Base-by-base conservation (phyloP, 78 protist species). In the Planoprotostelium fungivorum region DNA sequence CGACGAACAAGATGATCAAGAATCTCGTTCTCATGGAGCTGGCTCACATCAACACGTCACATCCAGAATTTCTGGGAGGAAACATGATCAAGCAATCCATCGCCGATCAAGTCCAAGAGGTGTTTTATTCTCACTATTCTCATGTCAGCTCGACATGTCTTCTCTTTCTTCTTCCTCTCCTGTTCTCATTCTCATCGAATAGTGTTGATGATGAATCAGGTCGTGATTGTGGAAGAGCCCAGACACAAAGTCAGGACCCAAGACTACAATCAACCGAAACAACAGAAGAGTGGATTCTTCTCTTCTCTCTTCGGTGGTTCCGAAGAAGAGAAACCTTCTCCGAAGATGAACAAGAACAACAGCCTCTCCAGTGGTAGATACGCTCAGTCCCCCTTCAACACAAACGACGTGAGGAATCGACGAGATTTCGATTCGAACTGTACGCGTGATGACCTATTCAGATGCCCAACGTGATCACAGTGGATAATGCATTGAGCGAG, bases 21-120 rank as follows among this genome's bases (percentile, higher is more conserved):
- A 89, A 91, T 84, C 25, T 96, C 38, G 96, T 98, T 38, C 91
- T 87, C 36, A 92, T 91, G 39, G 98, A 97, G 86, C 23, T 91
- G 37, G 88, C 94, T 29, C 96, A 93, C 83, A 96, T 98, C 88
- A 98, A 98, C 95, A 97, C 97, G 9, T 86, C 88, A 29, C 98
- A 97, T 89, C 98, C 98, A 31, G 96, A 96, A 85, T 96, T 95
- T 35, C 1, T 85, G 36, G 86, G 87, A 0, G 89, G 90, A 37
- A 83, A 29, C 16, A 25, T 36, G 34, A 85, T 94, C 38, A 37
- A 91, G 10, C 5, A 88, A 1, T 90, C 63, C 88, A 84, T 86
- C 1, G 84, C 10, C 23, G 37, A 35, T 16, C 87, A 37, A 85
- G 87, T 85, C 37, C 37, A 86, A 51, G 84, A 89, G 63, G 86